Percentiles rank a stretch among this genome's conserved stretches.
phyloP scores from a whole-genome alignment of 495 filamentous ascomycete genomes.

The Penicillium verhagenii region DNA sequence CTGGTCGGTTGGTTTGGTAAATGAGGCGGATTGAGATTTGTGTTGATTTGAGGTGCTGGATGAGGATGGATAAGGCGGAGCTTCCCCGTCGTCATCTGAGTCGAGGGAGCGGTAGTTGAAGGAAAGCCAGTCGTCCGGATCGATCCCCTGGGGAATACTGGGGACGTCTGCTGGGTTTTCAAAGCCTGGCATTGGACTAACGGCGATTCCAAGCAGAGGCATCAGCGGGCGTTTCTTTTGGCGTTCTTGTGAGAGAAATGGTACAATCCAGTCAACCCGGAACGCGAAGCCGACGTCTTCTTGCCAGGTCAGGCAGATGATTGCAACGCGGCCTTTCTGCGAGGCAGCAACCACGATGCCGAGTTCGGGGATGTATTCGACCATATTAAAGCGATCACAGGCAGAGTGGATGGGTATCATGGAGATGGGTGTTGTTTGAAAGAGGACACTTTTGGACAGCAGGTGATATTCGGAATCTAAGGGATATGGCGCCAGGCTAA shows the following conservation, averaged over 20 bases:
- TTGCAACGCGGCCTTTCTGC: conserved; percentile 68
- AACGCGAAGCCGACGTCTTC: conserved; percentile 40
- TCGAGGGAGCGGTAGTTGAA: conserved; percentile 37
- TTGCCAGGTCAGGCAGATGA: conserved; percentile 66
- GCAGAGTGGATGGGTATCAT: conserved; percentile 37
- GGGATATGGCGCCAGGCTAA: conserved; percentile 54
- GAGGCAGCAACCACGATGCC: conserved; percentile 73
- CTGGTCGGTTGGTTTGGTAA: not conserved
- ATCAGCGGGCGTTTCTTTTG: conserved; percentile 39
- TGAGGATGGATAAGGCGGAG: not conserved
- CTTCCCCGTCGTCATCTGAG: conserved; percentile 14
- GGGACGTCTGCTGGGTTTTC: conserved; percentile 42
- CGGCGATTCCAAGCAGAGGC: conserved; percentile 55
- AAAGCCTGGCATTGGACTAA: conserved; percentile 62
- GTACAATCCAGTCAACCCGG: conserved; percentile 58
- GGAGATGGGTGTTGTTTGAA: conserved; percentile 35
- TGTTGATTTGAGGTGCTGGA: not conserved
- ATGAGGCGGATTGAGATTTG: not conserved
- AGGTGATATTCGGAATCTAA: conserved; percentile 44
- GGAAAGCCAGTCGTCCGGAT: conserved; percentile 25
- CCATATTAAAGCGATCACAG: conserved; percentile 73
- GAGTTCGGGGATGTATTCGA: conserved; percentile 72
- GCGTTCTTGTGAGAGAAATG: conserved; percentile 47
- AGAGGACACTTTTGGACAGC: conserved; percentile 48
- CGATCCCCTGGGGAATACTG: conserved; percentile 28